These are phyloP conservation scores for Penicillium sp. DNA, from an alignment of 2,329 filamentous ascomycete species.

Conservation along the genomic window DNA sequence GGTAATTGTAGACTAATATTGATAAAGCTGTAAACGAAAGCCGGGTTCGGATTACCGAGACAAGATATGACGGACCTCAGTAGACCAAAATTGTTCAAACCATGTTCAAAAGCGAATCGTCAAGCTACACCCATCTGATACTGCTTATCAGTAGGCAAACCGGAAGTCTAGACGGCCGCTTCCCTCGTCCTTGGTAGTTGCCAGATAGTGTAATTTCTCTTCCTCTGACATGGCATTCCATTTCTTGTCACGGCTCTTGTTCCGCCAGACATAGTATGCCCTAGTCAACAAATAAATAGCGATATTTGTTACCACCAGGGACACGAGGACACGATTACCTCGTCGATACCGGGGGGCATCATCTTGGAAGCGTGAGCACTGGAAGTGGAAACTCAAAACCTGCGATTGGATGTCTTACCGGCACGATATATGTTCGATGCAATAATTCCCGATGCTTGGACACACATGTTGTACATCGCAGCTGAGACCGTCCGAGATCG, in stretches of 20 bases:
- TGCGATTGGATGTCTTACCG: slow-evolving; percentile 17
- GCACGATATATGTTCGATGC: slow-evolving; percentile 43
- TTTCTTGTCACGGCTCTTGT: slow-evolving; percentile 32
- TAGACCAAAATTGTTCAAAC: not conserved
- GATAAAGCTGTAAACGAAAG: not conserved
- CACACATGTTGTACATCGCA: slow-evolving; percentile 47
- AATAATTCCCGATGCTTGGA: slow-evolving; percentile 42
- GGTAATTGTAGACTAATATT: not conserved
- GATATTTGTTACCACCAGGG: slow-evolving; percentile 30
- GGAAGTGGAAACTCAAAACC: not conserved
- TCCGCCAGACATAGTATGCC: slow-evolving; percentile 38
- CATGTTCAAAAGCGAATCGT: no score
- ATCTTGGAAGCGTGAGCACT: slow-evolving; percentile 21
- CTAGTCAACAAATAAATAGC: slow-evolving; percentile 36
- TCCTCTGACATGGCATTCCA: slow-evolving; percentile 39
- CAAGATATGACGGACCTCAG: not conserved
- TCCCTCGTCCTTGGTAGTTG: slow-evolving; percentile 38
- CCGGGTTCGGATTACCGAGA: not conserved
- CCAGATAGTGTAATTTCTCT: slow-evolving; percentile 35
- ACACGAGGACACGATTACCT: slow-evolving; percentile 43
- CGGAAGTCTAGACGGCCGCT: slow-evolving; percentile 43
- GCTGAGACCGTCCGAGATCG: slow-evolving; percentile 43
- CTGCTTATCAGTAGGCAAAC: slow-evolving; percentile 33
- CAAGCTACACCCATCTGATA: not conserved
- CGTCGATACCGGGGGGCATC: slow-evolving; percentile 52